phyloP scores from a whole-genome alignment of 2,329 filamentous ascomycete genomes.

The Zymoseptoria brevis region DNA sequence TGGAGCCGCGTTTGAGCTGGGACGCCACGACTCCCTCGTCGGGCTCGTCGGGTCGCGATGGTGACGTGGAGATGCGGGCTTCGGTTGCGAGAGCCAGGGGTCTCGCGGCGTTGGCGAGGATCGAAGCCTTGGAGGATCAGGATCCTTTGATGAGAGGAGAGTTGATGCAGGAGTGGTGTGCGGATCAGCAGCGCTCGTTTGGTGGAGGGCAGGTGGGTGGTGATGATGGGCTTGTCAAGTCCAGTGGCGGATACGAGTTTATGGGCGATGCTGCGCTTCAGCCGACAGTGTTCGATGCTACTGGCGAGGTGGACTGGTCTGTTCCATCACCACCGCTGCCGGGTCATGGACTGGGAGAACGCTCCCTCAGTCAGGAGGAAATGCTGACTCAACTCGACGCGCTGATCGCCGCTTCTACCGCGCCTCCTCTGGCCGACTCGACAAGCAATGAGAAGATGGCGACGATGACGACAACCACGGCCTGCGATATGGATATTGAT shows the following conservation, averaged over 20 bases:
- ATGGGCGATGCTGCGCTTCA: background rate
- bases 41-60: background rate
- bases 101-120: slow-evolving; percentile 4
- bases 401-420: slow-evolving; percentile 16
- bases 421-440: background rate
- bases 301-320: background rate
- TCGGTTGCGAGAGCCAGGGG: slow-evolving; percentile 6
- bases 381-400: slow-evolving; percentile 18
- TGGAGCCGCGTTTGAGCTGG: background rate
- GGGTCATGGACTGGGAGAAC: slow-evolving; percentile 5
- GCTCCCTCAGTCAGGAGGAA: slow-evolving; percentile 9
- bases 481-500: slow-evolving; percentile 1
- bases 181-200: background rate
- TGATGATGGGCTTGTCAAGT: too few species aligned
- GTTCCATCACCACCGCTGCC: background rate
- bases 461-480: background rate
- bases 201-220: too few species aligned
- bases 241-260: slow-evolving; percentile 4
- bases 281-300: background rate
- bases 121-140: slow-evolving; percentile 8
- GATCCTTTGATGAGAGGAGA: background rate
- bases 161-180: background rate
- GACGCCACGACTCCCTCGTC: background rate
- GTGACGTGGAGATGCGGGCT: background rate
- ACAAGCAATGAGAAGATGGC: background rate